phyloP scores from a whole-genome alignment of 495 filamentous ascomycete species.

The Hypomontagnella submonticulosa region DNA sequence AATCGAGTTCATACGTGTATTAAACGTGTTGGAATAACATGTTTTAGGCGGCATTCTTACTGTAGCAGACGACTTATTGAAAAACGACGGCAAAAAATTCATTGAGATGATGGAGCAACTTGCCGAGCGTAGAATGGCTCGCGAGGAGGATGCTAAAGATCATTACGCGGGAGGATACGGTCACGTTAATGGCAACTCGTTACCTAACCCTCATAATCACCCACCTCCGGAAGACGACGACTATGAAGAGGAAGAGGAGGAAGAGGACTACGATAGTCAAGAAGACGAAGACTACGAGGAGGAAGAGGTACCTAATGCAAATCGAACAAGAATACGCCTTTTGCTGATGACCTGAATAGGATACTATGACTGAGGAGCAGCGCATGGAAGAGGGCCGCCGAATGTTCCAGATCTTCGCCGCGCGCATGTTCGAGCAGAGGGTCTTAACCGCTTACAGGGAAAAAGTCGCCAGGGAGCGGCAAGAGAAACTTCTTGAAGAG shows the following conservation, averaged over 20 bases:
- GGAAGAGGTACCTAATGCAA: conserved; percentile 74
- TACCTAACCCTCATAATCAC: conserved; percentile 57
- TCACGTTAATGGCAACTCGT: conserved; percentile 58
- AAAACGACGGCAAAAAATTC: conserved; percentile 99
- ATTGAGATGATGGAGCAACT: conserved; percentile 99
- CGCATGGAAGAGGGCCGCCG: conserved; percentile 98
- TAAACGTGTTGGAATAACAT: conserved; percentile 48
- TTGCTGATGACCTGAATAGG: conserved; percentile 66
- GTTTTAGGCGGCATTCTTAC: conserved; percentile 92
- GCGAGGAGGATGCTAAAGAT: conserved; percentile 89
- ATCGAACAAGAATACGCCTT: conserved; percentile 6
- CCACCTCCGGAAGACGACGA: conserved; percentile 75
- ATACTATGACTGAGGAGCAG: conserved; percentile 96
- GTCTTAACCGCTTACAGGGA: conserved; percentile 97
- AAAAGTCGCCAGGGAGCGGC: conserved; percentile 92
- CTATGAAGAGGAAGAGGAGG: conserved; percentile 80
- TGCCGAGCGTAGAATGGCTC: conserved; percentile 94
- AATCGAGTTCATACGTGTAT: conserved; percentile 45
- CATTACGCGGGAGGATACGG: conserved; percentile 72
- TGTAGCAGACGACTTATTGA: conserved; percentile 96
- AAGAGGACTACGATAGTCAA: conserved; percentile 87
- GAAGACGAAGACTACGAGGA: conserved; percentile 92
- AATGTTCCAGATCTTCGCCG: conserved; percentile 99
- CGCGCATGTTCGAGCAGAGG: conserved; percentile 98
- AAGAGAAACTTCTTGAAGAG: conserved; percentile 91